These are phyloP conservation scores for Elymus sibiricus DNA, from an alignment of 176 grass and related monocot species.

Conservation along the genomic window DNA sequence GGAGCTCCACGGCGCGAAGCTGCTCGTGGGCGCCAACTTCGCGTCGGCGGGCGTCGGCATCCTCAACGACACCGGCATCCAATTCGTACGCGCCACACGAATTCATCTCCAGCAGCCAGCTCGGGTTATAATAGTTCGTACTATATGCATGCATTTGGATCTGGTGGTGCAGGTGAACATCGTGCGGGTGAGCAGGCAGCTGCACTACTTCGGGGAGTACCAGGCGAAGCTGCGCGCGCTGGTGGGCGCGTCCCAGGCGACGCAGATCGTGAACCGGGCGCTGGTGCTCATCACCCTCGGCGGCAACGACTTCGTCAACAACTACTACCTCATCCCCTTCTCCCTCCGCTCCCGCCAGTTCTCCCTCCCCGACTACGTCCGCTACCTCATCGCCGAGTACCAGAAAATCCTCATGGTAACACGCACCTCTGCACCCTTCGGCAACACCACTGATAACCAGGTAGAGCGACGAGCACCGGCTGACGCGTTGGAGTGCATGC, in stretches of 20 bases:
- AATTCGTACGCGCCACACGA: slow-evolving; percentile 47
- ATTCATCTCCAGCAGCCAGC: not conserved
- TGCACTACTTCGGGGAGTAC: slow-evolving; percentile 61
- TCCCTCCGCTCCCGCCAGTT: slow-evolving; percentile 68
- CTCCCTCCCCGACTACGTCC: slow-evolving; percentile 68
- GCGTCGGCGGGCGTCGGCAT: slow-evolving; percentile 92
- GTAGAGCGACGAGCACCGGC: too few relatives aligned
- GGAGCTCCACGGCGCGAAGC: slow-evolving; percentile 54
- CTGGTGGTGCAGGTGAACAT: slow-evolving; percentile 40
- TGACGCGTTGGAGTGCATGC: not conserved
- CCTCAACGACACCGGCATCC: slow-evolving; percentile 92
- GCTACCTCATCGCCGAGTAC: slow-evolving; percentile 65
- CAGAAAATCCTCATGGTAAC: slow-evolving; percentile 50
- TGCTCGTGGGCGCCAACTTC: slow-evolving; percentile 90
- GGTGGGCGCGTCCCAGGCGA: slow-evolving; percentile 39
- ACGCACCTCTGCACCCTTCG: not conserved
- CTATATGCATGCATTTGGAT: not conserved
- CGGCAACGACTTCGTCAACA: slow-evolving; percentile 99
- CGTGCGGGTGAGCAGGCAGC: slow-evolving; percentile 50
- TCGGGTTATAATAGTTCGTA: not conserved
- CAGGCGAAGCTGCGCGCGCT: slow-evolving; percentile 36
- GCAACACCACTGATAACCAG: too few relatives aligned
- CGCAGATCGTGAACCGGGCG: slow-evolving; percentile 40
- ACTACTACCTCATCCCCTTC: slow-evolving; percentile 89
- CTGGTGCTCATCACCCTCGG: slow-evolving; percentile 78